phyloP scores from a whole-genome alignment of 1,284 basidiomycete genomes.

The Pascua sp. region DNA sequence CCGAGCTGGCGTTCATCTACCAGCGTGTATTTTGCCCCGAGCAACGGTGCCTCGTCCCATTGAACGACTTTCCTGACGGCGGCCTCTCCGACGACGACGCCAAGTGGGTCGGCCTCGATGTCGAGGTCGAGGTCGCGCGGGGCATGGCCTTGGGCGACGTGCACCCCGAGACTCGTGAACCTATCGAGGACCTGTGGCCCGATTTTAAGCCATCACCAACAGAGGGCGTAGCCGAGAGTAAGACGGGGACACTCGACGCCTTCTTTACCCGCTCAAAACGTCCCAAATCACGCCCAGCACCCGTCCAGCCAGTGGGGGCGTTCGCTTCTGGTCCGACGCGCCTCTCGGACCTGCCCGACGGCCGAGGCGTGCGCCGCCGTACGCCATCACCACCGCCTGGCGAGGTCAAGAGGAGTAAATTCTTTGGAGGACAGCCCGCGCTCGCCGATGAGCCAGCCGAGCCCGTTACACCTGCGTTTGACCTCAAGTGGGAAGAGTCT shows the following conservation, averaged over 20 bases:
- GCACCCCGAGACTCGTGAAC: slow-evolving; percentile 68
- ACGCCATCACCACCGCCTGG: neutral
- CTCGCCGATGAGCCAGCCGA: neutral
- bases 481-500: slow-evolving; percentile 27
- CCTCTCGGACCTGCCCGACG: slow-evolving; percentile 32
- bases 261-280: slow-evolving; percentile 37
- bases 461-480: slow-evolving; percentile 1
- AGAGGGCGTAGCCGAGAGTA: neutral
- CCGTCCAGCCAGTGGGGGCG: slow-evolving; percentile 36
- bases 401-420: slow-evolving; percentile 29
- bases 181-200: slow-evolving; percentile 78
- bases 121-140: slow-evolving; percentile 46
- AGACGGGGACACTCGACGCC: slow-evolving; percentile 37
- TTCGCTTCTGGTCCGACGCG: slow-evolving; percentile 34
- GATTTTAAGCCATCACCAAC: slow-evolving; percentile 45
- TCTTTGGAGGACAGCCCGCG: slow-evolving; percentile 18
- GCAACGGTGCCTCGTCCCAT: slow-evolving; percentile 62
- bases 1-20: slow-evolving; percentile 90
- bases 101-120: slow-evolving; percentile 67
- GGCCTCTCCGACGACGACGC: slow-evolving; percentile 62
- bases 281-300: slow-evolving; percentile 14
- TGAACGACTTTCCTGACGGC: slow-evolving; percentile 58
- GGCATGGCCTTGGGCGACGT: slow-evolving; percentile 70
- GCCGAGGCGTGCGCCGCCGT: neutral
- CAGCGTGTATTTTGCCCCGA: slow-evolving; percentile 88